phyloP scores from a whole-genome alignment of 345 rosid species.

The Clarkia xantiana region DNA sequence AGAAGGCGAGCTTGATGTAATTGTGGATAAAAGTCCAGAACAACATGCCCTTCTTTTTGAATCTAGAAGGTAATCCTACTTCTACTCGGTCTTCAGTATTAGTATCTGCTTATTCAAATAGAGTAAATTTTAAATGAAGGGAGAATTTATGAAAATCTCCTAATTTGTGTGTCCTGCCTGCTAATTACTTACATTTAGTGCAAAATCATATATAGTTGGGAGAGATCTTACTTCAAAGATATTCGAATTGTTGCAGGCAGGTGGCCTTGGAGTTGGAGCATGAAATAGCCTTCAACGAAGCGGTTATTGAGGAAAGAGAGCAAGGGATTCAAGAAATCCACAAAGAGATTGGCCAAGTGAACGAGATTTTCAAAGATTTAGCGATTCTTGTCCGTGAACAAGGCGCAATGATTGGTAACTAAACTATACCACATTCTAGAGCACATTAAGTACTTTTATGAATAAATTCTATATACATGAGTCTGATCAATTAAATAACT shows the following conservation, averaged over 20 bases:
- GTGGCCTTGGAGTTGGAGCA: conserved; percentile 7
- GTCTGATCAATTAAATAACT: no score
- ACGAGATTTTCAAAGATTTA: conserved; percentile 13
- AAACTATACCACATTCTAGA: neutral
- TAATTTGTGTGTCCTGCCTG: no score
- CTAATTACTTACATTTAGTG: no score
- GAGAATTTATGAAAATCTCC: no score
- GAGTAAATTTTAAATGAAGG: no score
- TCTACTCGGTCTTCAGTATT: neutral
- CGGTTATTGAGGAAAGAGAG: conserved; percentile 15
- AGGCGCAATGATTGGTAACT: conserved; percentile 12
- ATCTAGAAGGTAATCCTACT: conserved; percentile 44
- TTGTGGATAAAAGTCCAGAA: conserved; percentile 34
- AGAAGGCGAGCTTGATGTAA: conserved; percentile 32
- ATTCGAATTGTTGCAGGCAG: conserved; percentile 34
- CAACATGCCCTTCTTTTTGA: conserved; percentile 66
- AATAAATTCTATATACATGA: no score
- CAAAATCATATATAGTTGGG: no score
- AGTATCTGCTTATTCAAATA: no score
- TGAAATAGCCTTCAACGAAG: conserved; percentile 13
- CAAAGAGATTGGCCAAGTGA: conserved; percentile 13
- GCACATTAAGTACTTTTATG: no score
- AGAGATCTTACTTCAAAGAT: neutral
- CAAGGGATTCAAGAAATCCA: conserved; percentile 13
- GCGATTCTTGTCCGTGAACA: conserved; percentile 12